phyloP scores from a whole-genome alignment of 169 alveolate species.

The Plasmodium sp. region DNA sequence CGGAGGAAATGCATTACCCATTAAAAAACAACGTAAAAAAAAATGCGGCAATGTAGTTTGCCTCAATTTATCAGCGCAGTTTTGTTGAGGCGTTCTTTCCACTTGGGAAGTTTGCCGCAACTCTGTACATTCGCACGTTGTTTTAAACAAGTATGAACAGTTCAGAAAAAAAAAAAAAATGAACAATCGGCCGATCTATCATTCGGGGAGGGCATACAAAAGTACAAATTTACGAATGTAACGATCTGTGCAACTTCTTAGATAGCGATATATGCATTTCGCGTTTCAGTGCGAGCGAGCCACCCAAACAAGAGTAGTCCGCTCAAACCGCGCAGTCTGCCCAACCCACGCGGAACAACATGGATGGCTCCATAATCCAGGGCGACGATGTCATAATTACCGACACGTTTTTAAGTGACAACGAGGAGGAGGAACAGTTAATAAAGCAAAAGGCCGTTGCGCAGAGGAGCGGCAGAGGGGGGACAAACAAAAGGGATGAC shows the following conservation, averaged over 20 bases:
- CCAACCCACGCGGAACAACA: background rate
- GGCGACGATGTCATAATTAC: conserved; percentile 29
- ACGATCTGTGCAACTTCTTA: background rate
- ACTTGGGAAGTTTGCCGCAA: background rate
- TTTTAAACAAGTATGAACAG: background rate
- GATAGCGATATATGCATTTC: background rate
- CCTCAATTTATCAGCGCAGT: background rate
- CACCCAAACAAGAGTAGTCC: background rate
- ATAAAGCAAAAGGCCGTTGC: background rate
- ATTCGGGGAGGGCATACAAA: background rate
- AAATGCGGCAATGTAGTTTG: background rate
- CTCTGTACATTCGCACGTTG: background rate
- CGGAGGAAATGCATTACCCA: background rate
- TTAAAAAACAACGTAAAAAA: background rate
- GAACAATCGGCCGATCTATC: background rate
- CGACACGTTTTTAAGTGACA: conserved; percentile 24
- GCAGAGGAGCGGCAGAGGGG: background rate
- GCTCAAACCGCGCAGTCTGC: background rate
- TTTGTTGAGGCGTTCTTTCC: background rate
- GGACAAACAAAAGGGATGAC: background rate
- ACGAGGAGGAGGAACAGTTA: conserved; percentile 18
- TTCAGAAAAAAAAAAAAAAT: background rate
- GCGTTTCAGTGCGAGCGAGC: background rate
- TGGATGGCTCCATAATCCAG: conserved; percentile 13
- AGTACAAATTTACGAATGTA: background rate